Conservation (phyloP, 2,329 filamentous ascomycete genomes). For the Trichoderma sp. region DNA sequence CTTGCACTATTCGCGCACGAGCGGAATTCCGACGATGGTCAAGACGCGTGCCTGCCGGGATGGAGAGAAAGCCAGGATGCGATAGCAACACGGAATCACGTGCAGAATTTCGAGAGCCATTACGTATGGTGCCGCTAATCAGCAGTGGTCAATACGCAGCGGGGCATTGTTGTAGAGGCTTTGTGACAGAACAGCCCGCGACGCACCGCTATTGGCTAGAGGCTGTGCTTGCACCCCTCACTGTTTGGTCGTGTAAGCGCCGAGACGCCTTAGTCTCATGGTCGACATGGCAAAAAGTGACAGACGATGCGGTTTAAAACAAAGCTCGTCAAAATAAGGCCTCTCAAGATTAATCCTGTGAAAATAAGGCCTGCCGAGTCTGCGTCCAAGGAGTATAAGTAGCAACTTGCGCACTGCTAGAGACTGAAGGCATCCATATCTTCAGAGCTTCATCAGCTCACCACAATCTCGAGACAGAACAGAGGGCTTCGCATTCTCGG, state of each 20-base stretch:
- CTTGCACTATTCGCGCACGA: not conserved
- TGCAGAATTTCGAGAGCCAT: not conserved
- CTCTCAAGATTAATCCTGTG: not conserved
- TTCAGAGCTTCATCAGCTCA: slow-evolving; percentile 6
- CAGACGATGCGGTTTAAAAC: slow-evolving; percentile 7
- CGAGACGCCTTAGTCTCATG: slow-evolving; percentile 15
- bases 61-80: slow-evolving; percentile 1
- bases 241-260: slow-evolving; percentile 23
- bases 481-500: not conserved
- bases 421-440: not conserved
- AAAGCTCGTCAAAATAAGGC: not conserved
- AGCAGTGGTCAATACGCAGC: not conserved
- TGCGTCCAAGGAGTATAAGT: slow-evolving; percentile 6
- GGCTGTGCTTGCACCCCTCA: slow-evolving; percentile 24
- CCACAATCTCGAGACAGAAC: not conserved
- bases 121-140: not conserved
- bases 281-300: slow-evolving; percentile 1
- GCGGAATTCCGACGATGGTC: slow-evolving; percentile 13
- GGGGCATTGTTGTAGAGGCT: not conserved
- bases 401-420: slow-evolving; percentile 2
- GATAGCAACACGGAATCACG: slow-evolving; percentile 23
- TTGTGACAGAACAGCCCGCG: slow-evolving; percentile 16
- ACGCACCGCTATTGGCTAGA: slow-evolving; percentile 13
- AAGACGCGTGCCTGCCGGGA: not conserved
- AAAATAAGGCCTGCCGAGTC: slow-evolving; percentile 2